Base-by-base conservation (phyloP, 2,329 filamentous ascomycete genomes). In the Cladosporium sp. region DNA sequence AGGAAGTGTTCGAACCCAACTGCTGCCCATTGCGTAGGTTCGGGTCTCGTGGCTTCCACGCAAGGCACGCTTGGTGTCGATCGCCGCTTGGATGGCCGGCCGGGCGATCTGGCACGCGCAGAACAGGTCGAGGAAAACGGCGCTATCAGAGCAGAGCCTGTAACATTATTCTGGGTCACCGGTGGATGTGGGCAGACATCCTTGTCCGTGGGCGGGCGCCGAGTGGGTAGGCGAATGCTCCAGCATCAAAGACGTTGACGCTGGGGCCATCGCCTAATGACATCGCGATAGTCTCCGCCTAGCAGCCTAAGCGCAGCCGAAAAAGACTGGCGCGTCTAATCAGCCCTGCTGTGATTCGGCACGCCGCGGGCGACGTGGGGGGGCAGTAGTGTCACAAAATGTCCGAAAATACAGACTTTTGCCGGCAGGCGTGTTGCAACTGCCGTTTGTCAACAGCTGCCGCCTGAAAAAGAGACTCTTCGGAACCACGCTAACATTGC, bases 21-120 rank as follows among this genome's bases (percentile, higher is more conserved):
- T 52, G 49, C 49, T 52, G 49, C 49, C 49, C 49, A 52, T 52
- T 52, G 49, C 49, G 48, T 50, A 50, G 48, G 48, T 50, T 50
- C 41, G 40, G 48, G 48, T 50, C 48, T 50, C 48, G 48, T 50
- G 48, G 48, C 48, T 40, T 50, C 48, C 48, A 50, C 38, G 48
- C 48, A 50, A 50, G 48, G 48, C 48, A 43, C 31, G 28, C 33
- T 50, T 34, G 28, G 48, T 38, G 48, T 50, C 48, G 48, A 50
- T 50, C 48, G 43, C 48, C 40, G 40, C 48, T 40, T 50, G 48
- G 40, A 28, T 35, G 40, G 35, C 40, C 34, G 32, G 40, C 48
- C 43, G 43, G 48, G 48, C 48, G 48, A 50, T 43, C 48, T 50
- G 31, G 48, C 48, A 37, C 48, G 41, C 48, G 42, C 40, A 37